Conservation (phyloP, 352 stramenopile species). For the Globisporangium alternatum region DNA sequence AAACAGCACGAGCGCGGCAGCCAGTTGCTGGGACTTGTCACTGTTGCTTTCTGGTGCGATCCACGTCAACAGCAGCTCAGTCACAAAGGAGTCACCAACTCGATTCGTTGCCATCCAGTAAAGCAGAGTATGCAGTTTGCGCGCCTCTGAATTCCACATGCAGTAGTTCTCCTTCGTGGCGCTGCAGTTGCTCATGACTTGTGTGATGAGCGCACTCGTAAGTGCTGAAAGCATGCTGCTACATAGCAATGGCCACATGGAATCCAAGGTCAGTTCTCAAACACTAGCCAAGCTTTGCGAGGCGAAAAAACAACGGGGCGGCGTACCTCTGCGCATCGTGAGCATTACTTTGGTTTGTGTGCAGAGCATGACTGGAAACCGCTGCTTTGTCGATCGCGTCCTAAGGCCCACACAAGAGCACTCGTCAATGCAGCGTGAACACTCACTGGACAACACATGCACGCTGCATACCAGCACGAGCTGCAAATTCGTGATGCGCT, state of each 20-base stretch:
- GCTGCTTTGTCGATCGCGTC: background rate
- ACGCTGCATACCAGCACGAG: constrained; percentile 24
- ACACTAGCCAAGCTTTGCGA: no score
- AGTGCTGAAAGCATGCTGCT: constrained; percentile 52
- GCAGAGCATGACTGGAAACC: background rate
- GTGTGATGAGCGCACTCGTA: constrained; percentile 34
- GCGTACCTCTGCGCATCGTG: constrained; percentile 3
- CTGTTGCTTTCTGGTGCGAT: constrained; percentile 13
- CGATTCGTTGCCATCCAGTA: constrained; percentile 39
- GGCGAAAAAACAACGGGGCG: background rate
- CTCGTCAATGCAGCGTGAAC: background rate
- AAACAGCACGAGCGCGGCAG: constrained; percentile 54
- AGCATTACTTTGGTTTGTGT: background rate
- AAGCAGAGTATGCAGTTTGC: constrained; percentile 51
- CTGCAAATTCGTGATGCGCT: constrained; percentile 52
- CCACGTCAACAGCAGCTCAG: constrained; percentile 34
- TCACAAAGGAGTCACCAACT: constrained; percentile 18
- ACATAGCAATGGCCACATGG: background rate
- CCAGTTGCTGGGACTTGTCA: constrained; percentile 51
- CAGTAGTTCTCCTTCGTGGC: constrained; percentile 53
- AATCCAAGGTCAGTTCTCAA: background rate
- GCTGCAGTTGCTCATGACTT: constrained; percentile 37
- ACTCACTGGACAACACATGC: background rate
- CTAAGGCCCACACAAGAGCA: background rate
- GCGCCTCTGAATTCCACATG: constrained; percentile 43